Evolutionary conservation across 2,329 filamentous ascomycete genomes (phyloP), one percentile per base, ranked within the genome.

Genomic region (Aspergillus hiratsukae): DNA sequence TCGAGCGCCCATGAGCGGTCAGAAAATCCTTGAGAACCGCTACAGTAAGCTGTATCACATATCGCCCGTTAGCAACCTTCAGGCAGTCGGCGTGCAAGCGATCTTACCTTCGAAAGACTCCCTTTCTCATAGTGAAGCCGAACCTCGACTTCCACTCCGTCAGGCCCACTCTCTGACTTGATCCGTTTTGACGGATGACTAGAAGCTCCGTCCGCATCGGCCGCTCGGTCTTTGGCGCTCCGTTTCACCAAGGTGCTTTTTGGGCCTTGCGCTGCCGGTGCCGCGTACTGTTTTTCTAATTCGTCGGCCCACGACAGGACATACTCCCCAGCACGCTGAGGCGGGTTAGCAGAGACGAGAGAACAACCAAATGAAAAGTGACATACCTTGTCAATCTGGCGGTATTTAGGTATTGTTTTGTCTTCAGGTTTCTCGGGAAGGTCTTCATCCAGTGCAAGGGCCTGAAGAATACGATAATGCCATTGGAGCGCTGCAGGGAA

Each of bases 401-500:
- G 87, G 73, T 87, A 91, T 65, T 89, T 90, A 1, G 94, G 94
- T 14, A 90, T 71, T 0, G 94, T 97, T 61, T 88, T 87, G 69
- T 99, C 94, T 51, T 87, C 83, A 1, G 83, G 79, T 48, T 81
- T 75, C 21, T 89, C 87, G 0, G 92, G 92, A 1, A 96, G 77
- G 63, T 97, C 92, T 70, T 99, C 94, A 37, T 96, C 92, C 0
- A 99, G 80, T 0, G 94, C 94, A 56, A 97, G 81, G 6, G 90
- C 88, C 74, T 99, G 94, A 0, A 99, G 78, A 48, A 99, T 96
- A 59, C 86, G 87, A 78, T 97, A 99, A 76, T 97, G 94, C 92
- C 93, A 99, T 75, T 99, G 94, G 25, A 99, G 80, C 8, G 89
- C 83, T 69, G 51, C 5, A 14, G n/a, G 14, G 17, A 4, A 7